Evolutionary conservation across 108 stramenopile species (phyloP), one percentile per base, ranked within the genome.

Genomic region (Cylindrotheca closterium): DNA sequence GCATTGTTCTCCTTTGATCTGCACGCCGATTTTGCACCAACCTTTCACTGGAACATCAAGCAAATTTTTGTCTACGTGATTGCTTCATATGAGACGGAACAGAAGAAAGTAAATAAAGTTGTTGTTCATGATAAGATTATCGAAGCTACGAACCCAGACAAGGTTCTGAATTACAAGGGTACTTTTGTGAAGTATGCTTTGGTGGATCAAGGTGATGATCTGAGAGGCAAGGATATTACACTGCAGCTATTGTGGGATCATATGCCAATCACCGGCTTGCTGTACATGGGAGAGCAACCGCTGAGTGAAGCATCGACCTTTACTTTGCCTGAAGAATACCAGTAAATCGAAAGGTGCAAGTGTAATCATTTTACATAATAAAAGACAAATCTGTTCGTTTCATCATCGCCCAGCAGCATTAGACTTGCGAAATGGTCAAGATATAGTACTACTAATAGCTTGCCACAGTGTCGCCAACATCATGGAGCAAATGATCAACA

Each of bases 21-120:
- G 28, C 74, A 95, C 51, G 98, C 91, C 32, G 98, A 99, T 60
- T 79, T 99, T 74, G 65, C 66, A 46, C 97, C 97, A 0, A 97
- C 97, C 24, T 99, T 98, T 77, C 96, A 99, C 73, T 99, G 98
- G 98, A 99, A 99, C 64, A 83, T 98, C 34, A 98, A 99, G 73
- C 93, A 97, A 76, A 59, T 97, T 10, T 95, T 97, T 73, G 92
- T 94, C 2, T 97, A 93, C 47, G 91, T 96, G 0, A 88, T 97
- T 2, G 98, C 96, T 0, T 76, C 86, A 18, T 99, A 97, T 72
- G 79, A 83, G 3, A 94, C 94, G 21, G 48, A 83, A 4, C 73
- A 71, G 4, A 96, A 96, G 49, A 75, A 74, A 22, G 78, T 88
- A 30, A 96, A 96, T 73, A 87, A 98, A 62, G 87, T 98, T 21